A percentile compares a stretch with the other conserved stretches of the same genome.
Evolutionary conservation across 148 eudicot species (phyloP).

Genomic region (Drosera capensis): DNA sequence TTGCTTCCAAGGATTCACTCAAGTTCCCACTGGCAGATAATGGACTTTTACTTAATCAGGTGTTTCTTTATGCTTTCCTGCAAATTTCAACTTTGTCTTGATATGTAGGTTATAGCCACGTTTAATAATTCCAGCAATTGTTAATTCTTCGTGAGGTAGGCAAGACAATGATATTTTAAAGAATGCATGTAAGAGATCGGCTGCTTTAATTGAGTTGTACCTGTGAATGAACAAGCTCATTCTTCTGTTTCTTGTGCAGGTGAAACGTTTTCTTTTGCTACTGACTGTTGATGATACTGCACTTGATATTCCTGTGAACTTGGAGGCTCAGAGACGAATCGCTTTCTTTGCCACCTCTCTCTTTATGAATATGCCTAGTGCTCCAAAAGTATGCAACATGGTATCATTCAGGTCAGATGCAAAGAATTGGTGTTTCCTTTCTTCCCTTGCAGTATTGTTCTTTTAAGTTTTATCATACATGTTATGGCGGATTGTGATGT

Average conservation of each 20-base stretch:
- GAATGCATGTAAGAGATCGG: too few relatives aligned
- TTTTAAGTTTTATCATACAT: too few relatives aligned
- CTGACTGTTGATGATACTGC: constrained; percentile 86
- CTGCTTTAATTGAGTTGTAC: too few relatives aligned
- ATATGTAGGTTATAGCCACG: too few relatives aligned
- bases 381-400: constrained; percentile 95
- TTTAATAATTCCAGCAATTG: too few relatives aligned
- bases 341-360: constrained; percentile 91
- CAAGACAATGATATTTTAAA: too few relatives aligned
- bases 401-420: constrained; percentile 79
- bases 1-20: constrained; percentile 66
- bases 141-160: too few relatives aligned
- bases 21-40: constrained; percentile 64
- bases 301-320: constrained; percentile 69
- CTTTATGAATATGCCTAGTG: constrained; percentile 84
- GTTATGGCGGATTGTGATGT: too few relatives aligned
- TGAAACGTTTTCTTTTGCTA: constrained; percentile 69
- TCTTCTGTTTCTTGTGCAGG: constrained; percentile 26
- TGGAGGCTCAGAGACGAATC: constrained; percentile 85
- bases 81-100: constrained; percentile 1
- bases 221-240: constrained; percentile 1
- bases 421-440: constrained; percentile 3
- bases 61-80: constrained; percentile 9
- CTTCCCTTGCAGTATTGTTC: background rate
- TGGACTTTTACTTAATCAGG: constrained; percentile 51